A percentile compares a stretch with the other conserved stretches of the same genome.
These are phyloP conservation scores for Thalia dealbata DNA, from an alignment of 176 grass and related monocot genomes.

Conservation along the genomic window DNA sequence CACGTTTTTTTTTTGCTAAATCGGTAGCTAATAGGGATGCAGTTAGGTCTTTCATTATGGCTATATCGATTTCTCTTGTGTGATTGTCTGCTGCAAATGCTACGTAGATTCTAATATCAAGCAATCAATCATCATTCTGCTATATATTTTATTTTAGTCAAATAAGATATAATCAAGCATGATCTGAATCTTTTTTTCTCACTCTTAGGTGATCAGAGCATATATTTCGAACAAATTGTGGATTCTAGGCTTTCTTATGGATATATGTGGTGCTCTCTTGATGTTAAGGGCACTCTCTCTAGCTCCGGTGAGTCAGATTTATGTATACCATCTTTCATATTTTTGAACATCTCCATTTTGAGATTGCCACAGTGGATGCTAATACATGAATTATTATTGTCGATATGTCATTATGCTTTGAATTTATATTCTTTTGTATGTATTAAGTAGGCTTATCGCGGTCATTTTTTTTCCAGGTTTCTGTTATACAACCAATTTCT, in stretches of 20 bases:
- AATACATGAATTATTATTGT: background rate
- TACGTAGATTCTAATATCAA: too few species aligned
- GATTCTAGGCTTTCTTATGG: constrained; percentile 78
- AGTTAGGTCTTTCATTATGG: background rate
- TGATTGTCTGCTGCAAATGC: background rate
- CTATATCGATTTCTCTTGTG: background rate
- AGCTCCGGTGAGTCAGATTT: constrained; percentile 42
- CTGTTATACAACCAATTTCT: constrained; percentile 88
- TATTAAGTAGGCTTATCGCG: background rate
- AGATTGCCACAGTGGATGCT: background rate
- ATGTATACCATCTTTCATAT: background rate
- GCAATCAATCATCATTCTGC: background rate
- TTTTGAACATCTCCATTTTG: background rate
- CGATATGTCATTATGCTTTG: background rate
- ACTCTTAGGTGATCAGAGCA: constrained; percentile 62
- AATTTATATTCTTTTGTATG: background rate
- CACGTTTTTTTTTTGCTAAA: background rate
- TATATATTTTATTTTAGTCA: background rate
- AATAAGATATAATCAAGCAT: background rate
- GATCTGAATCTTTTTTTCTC: background rate
- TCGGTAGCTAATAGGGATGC: background rate
- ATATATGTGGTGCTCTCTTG: constrained; percentile 74
- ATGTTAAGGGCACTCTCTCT: constrained; percentile 87
- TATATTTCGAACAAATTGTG: constrained; percentile 78
- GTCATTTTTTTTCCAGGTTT: constrained; percentile 45